Percentiles rank a stretch among this genome's conserved stretches.
Evolutionary conservation across 805 yeast species (phyloP).

Genomic region (Yarrowia alimentaria): DNA sequence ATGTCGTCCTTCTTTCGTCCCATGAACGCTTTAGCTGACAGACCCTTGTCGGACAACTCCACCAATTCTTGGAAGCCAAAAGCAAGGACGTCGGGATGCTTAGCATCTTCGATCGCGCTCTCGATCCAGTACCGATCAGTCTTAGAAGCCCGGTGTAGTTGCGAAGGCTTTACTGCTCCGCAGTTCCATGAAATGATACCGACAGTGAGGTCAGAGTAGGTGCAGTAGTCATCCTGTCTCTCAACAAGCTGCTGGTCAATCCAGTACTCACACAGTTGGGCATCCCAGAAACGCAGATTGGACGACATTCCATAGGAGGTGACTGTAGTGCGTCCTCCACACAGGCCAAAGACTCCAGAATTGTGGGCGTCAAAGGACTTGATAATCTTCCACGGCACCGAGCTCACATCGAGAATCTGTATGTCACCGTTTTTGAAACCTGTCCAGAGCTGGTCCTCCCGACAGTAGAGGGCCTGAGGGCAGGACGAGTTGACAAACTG

Average conservation of each 20-base stretch:
- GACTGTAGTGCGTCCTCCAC: slow-evolving; percentile 30
- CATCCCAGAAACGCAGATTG: slow-evolving; percentile 40
- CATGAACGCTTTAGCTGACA: slow-evolving; percentile 55
- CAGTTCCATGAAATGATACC: slow-evolving; percentile 45
- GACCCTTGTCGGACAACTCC: slow-evolving; percentile 80
- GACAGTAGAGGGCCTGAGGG: slow-evolving; percentile 34
- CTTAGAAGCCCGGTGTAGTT: slow-evolving; percentile 32
- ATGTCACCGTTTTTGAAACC: slow-evolving; percentile 42
- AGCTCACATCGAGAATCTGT: slow-evolving; percentile 38
- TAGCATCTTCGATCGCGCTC: slow-evolving; percentile 33
- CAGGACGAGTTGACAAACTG: slow-evolving; percentile 38
- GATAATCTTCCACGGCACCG: slow-evolving; percentile 39
- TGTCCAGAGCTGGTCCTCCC: slow-evolving; percentile 41
- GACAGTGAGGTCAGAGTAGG: slow-evolving; percentile 35
- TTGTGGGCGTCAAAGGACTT: slow-evolving; percentile 44
- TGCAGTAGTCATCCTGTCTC: slow-evolving; percentile 36
- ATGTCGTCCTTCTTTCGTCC: slow-evolving; percentile 49
- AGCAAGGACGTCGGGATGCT: slow-evolving; percentile 64
- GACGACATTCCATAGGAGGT: slow-evolving; percentile 25
- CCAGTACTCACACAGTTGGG: slow-evolving; percentile 39
- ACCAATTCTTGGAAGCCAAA: slow-evolving; percentile 89
- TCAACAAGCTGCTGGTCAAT: slow-evolving; percentile 36
- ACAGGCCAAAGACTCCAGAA: slow-evolving; percentile 33
- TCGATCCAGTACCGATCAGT: slow-evolving; percentile 32
- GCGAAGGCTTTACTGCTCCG: slow-evolving; percentile 42